Evolutionary conservation across 495 filamentous ascomycete species (phyloP), one percentile per base, ranked within the genome.

Genomic region (Hyaloscypha variabilis): DNA sequence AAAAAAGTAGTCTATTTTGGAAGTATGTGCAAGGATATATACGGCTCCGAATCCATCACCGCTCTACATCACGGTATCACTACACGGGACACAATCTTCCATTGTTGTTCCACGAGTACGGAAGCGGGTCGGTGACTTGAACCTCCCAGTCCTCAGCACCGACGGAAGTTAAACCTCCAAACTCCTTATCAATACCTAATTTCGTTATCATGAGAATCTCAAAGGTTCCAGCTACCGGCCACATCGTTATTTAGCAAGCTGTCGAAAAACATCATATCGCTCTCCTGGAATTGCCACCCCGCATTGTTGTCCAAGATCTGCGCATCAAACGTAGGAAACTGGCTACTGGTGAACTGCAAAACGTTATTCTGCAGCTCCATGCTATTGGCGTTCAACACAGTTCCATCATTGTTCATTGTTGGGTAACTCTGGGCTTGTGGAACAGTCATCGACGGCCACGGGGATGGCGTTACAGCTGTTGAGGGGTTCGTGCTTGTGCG

Each of bases 231-330:
- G 29, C 63, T 68, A 5, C 60, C 56, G 21, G 59, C 62, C 39
- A 69, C 36, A 69, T 69, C 67, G 36, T 55, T 64, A 58, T 55
- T 66, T 0, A 69, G 25, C 58, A 69, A 42, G 17, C 59, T 57
- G 42, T 69, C 67, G 30, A 69, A 69, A 30, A 63, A 67, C 11
- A 63, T 13, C 5, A 64, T 67, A 66, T 69, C 67, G 50, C 53
- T 51, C 19, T 60, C 67, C 17, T 51, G 54, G 52, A 66, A 59
- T 25, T 19, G 58, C 63, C 63, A 69, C 6, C 59, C 59, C 34
- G 46, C 30, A 19, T 42, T 51, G 6, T 8, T 21, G 36, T 36
- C 10, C n/a, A 29, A 19, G 49, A 51, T 6, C 60, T 59, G 29
- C 17, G 63, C 63, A n/a, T 52, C 60, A 1, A 56, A 56, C 10